These are phyloP conservation scores for Citrullus colocynthis DNA, from an alignment of 306 rosid species.

Conservation along the genomic window DNA sequence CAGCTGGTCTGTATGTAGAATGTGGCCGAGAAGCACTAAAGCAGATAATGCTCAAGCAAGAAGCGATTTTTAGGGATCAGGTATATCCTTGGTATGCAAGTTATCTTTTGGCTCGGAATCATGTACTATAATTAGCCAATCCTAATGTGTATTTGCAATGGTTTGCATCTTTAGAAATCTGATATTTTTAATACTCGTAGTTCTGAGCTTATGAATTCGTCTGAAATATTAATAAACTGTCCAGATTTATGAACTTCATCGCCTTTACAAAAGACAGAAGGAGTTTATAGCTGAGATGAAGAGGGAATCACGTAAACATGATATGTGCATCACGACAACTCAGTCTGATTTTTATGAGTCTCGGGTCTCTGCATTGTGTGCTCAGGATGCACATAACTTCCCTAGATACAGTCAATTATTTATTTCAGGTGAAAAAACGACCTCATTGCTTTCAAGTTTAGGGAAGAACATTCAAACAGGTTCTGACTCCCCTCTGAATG, in stretches of 20 bases:
- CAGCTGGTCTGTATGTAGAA: neutral
- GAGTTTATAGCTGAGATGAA: slow-evolving; percentile 50
- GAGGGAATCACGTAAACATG: slow-evolving; percentile 25
- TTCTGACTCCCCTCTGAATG: slow-evolving; percentile 14
- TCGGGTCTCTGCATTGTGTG: slow-evolving; percentile 17
- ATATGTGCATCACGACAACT: slow-evolving; percentile 25
- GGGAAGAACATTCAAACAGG: slow-evolving; percentile 23
- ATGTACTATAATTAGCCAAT: neutral
- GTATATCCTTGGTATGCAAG: neutral
- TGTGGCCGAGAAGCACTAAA: slow-evolving; percentile 5
- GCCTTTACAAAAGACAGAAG: slow-evolving; percentile 60
- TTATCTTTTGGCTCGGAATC: neutral
- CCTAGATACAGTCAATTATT: slow-evolving; percentile 23
- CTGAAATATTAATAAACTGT: slow-evolving; percentile 2
- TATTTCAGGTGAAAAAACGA: slow-evolving; percentile 16
- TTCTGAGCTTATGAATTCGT: neutral
- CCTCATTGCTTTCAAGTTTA: slow-evolving; percentile 21
- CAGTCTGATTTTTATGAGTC: slow-evolving; percentile 23
- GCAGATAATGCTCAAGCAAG: slow-evolving; percentile 11
- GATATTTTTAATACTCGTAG: neutral
- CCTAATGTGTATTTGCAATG: neutral
- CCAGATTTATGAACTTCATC: slow-evolving; percentile 83
- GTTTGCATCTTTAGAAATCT: neutral
- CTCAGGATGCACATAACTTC: slow-evolving; percentile 15
- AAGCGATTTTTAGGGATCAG: slow-evolving; percentile 9